These are phyloP conservation scores for Beauveria varroae DNA, from an alignment of 2,329 filamentous ascomycete species.

Conservation along the genomic window DNA sequence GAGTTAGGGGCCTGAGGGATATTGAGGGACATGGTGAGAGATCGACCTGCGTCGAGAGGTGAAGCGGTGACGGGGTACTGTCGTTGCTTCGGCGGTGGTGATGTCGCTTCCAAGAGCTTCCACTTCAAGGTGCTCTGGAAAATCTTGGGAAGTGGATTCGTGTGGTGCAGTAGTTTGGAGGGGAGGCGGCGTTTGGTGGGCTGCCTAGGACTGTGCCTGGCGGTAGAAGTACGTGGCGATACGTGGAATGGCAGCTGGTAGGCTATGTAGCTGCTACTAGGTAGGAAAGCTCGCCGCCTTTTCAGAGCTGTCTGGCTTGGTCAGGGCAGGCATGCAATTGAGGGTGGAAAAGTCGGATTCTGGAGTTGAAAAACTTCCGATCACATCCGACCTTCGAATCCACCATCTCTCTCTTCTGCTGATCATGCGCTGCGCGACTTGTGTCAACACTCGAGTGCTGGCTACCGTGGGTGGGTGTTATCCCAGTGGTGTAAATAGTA, in stretches of 20 bases:
- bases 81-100: constrained; percentile 10
- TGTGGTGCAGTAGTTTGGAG: neutral
- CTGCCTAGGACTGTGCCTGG: neutral
- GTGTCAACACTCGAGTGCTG: neutral
- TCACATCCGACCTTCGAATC: neutral
- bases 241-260: neutral
- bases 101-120: constrained; percentile 13
- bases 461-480: neutral
- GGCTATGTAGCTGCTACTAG: neutral
- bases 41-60: constrained; percentile 4
- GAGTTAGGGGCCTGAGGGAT: constrained; percentile 91
- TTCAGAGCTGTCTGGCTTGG: neutral
- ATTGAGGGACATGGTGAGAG: constrained; percentile 73
- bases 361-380: too few species aligned
- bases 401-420: neutral
- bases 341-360: neutral
- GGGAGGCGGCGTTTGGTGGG: constrained; percentile 2
- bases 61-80: constrained; percentile 8
- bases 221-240: neutral
- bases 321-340: neutral
- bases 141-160: constrained; percentile 11
- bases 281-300: constrained; percentile 3
- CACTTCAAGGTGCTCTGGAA: constrained; percentile 7
- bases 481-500: neutral
- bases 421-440: neutral